These are phyloP conservation scores for Candida verbasci DNA, from an alignment of 805 yeast species.

Conservation along the genomic window DNA sequence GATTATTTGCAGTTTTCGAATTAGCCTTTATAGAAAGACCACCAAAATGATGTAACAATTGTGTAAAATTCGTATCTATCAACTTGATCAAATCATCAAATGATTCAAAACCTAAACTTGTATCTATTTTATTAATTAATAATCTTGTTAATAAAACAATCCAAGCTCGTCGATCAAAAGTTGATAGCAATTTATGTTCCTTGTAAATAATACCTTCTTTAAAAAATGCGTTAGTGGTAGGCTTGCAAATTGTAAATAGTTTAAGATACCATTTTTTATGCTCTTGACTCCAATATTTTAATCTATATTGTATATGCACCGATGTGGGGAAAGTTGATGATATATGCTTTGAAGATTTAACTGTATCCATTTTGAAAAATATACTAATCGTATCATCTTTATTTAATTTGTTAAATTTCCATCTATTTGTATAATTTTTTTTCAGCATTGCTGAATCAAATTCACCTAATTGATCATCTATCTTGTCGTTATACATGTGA, in stretches of 20 bases:
- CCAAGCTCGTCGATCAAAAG: constrained; percentile 33
- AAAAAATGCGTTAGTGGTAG: constrained; percentile 22
- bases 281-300: constrained; percentile 23
- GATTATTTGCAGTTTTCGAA: constrained; percentile 14
- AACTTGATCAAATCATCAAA: constrained; percentile 23
- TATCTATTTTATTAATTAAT: constrained; percentile 30
- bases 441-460: constrained; percentile 30
- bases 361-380: constrained; percentile 31
- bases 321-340: constrained; percentile 16
- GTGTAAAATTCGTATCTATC: constrained; percentile 23
- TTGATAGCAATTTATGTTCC: constrained; percentile 20
- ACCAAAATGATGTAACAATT: constrained; percentile 25
- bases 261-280: constrained; percentile 19
- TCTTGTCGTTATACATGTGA: constrained; percentile 21
- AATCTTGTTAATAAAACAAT: constrained; percentile 26
- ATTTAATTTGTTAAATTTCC: constrained; percentile 26
- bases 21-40: constrained; percentile 14
- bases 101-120: constrained; percentile 27
- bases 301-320: constrained; percentile 28
- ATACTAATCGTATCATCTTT: constrained; percentile 22
- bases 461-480: constrained; percentile 27
- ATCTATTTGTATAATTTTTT: constrained; percentile 33
- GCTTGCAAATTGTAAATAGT: constrained; percentile 25
- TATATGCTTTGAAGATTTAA: constrained; percentile 15
- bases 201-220: constrained; percentile 17